phyloP scores from a whole-genome alignment of 139 green algal species.

The Picocystis salinarum region DNA sequence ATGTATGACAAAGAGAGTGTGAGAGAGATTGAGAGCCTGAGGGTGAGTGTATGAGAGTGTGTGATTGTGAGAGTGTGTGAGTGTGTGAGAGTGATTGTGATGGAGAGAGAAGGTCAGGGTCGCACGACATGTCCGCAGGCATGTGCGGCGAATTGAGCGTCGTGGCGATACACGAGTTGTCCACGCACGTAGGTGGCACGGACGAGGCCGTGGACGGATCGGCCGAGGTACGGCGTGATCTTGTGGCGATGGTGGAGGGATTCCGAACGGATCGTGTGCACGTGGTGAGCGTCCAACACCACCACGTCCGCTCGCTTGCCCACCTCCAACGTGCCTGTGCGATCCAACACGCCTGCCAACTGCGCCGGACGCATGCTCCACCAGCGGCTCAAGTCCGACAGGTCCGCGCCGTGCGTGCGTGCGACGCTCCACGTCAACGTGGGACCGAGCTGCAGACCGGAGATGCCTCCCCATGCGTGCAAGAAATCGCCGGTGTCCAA shows the following conservation, averaged over 20 bases:
- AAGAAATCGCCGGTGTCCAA: conserved; percentile 60
- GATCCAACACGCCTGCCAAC: conserved; percentile 2
- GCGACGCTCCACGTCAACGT: conserved; percentile 54
- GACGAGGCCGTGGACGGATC: conserved; percentile 35
- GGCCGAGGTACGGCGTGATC: conserved; percentile 35
- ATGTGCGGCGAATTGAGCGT: neutral
- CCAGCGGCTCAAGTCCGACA: conserved; percentile 26
- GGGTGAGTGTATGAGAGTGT: too few relatives aligned
- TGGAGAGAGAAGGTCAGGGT: too few relatives aligned
- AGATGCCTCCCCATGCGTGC: conserved; percentile 81
- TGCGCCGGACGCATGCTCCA: neutral
- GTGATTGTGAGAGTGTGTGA: too few relatives aligned
- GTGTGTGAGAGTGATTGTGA: too few relatives aligned
- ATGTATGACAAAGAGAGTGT: too few relatives aligned
- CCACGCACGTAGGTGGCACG: conserved; percentile 52
- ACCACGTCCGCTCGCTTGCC: conserved; percentile 75
- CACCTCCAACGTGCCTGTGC: conserved; percentile 43
- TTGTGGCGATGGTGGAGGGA: conserved; percentile 50
- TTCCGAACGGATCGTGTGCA: conserved; percentile 29
- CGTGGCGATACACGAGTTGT: conserved; percentile 20
- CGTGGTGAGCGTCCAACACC: conserved; percentile 53
- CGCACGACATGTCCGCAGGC: neutral
- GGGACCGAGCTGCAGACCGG: conserved; percentile 69
- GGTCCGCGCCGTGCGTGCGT: conserved; percentile 13
- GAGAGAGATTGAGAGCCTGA: too few relatives aligned